A percentile compares a stretch with the other conserved stretches of the same genome.
Evolutionary conservation across 805 yeast genomes (phyloP).

Genomic region (Kodamaea lidongshanica): DNA sequence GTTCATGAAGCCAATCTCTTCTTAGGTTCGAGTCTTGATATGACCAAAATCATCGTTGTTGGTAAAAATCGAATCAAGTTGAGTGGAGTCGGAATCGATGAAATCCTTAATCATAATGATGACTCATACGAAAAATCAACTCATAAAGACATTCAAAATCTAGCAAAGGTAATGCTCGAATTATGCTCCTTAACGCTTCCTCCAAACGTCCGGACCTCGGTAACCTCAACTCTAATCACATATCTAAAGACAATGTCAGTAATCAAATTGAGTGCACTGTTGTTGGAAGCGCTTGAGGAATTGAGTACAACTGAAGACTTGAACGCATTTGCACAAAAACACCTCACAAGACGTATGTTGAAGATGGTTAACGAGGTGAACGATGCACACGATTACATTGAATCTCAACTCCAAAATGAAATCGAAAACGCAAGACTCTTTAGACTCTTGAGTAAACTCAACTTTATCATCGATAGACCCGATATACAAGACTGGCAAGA

Average conservation of each 20-base stretch:
- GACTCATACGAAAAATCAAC: no score
- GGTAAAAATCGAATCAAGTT: slow-evolving; percentile 65
- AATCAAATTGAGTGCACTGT: slow-evolving; percentile 33
- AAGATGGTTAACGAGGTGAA: slow-evolving; percentile 45
- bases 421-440: slow-evolving; percentile 85
- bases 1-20: slow-evolving; percentile 62
- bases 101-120: slow-evolving; percentile 44
- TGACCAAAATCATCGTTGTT: slow-evolving; percentile 68
- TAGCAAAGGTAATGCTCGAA: slow-evolving; percentile 58
- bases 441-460: slow-evolving; percentile 73
- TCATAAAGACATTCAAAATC: slow-evolving; percentile 49
- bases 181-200: slow-evolving; percentile 42
- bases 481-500: slow-evolving; percentile 61
- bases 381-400: slow-evolving; percentile 51
- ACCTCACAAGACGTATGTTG: slow-evolving; percentile 34
- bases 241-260: slow-evolving; percentile 13
- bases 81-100: slow-evolving; percentile 64
- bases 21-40: slow-evolving; percentile 53
- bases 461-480: slow-evolving; percentile 70
- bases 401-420: slow-evolving; percentile 59
- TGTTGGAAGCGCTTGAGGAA: slow-evolving; percentile 36
- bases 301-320: slow-evolving; percentile 17
- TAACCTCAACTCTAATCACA: slow-evolving; percentile 10
- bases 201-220: slow-evolving; percentile 14
- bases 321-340: slow-evolving; percentile 16